Evolutionary conservation across 805 yeast species (phyloP).

Genomic region (Allodekkera sacchari): DNA sequence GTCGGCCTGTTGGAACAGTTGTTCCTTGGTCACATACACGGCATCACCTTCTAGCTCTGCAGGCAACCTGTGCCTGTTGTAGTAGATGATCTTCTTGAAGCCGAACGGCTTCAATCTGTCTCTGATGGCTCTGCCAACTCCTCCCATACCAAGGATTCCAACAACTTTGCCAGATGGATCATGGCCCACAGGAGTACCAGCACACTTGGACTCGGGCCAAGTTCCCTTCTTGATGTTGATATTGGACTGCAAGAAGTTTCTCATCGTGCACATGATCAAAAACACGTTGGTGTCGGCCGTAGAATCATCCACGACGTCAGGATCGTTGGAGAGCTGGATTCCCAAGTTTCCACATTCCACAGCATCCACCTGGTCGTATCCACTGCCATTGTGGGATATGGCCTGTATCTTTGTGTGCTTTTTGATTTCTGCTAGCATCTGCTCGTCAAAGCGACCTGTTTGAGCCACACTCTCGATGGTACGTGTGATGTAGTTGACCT

Average conservation of each 20-base stretch:
- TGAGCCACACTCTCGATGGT: slow-evolving; percentile 30
- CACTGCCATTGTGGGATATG: slow-evolving; percentile 47
- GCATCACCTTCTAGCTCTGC: slow-evolving; percentile 63
- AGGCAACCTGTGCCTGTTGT: slow-evolving; percentile 55
- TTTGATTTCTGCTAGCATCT: slow-evolving; percentile 30
- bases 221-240: slow-evolving; percentile 45
- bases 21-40: slow-evolving; percentile 64
- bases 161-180: slow-evolving; percentile 71
- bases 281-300: slow-evolving; percentile 52
- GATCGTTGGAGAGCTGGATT: slow-evolving; percentile 46
- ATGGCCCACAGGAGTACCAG: slow-evolving; percentile 56
- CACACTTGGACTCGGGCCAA: slow-evolving; percentile 46
- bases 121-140: slow-evolving; percentile 77
- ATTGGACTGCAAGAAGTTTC: slow-evolving; percentile 56
- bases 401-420: slow-evolving; percentile 27
- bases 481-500: slow-evolving; percentile 32
- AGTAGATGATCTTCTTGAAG: slow-evolving; percentile 58
- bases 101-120: slow-evolving; percentile 72
- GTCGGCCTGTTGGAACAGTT: slow-evolving; percentile 55
- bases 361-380: slow-evolving; percentile 46
- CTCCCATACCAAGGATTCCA: slow-evolving; percentile 85
- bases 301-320: slow-evolving; percentile 42
- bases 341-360: slow-evolving; percentile 30
- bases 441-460: slow-evolving; percentile 38
- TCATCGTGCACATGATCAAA: slow-evolving; percentile 40